Evolutionary conservation across 768 basidiomycete genomes (phyloP).

Genomic region (Macrolepiota albuminosa): DNA sequence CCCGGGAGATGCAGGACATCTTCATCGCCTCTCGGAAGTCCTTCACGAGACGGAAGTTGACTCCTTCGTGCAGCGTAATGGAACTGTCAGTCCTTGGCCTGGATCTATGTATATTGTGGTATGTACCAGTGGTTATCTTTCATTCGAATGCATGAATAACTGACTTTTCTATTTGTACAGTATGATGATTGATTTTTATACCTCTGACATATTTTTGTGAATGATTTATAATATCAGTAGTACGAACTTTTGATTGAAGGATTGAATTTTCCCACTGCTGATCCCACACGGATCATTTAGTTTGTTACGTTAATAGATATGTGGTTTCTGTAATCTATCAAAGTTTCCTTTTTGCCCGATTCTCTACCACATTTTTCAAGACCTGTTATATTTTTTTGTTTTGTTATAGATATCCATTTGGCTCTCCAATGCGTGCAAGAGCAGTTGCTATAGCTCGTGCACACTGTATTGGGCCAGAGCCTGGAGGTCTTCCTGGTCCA

Average conservation of each 20-base stretch:
- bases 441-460: background rate
- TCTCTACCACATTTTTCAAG: no score
- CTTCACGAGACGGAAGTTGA: constrained; percentile 31
- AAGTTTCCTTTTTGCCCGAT: no score
- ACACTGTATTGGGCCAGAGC: background rate
- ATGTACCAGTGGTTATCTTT: constrained; percentile 1
- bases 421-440: background rate
- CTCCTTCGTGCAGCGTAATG: constrained; percentile 28
- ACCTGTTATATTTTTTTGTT: no score
- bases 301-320: background rate
- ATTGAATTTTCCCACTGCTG: constrained; percentile 20
- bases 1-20: constrained; percentile 35
- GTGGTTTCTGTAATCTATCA: background rate
- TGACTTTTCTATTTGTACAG: background rate
- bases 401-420: background rate
- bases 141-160: background rate
- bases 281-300: background rate
- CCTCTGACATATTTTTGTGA: background rate
- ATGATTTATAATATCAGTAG: background rate
- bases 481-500: background rate
- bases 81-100: constrained; percentile 32
- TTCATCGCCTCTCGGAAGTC: constrained; percentile 26
- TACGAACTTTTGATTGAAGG: background rate
- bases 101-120: constrained; percentile 31
- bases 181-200: background rate